Base-by-base conservation (phyloP, 345 rosid species). In the Mallotus nudiflorus region DNA sequence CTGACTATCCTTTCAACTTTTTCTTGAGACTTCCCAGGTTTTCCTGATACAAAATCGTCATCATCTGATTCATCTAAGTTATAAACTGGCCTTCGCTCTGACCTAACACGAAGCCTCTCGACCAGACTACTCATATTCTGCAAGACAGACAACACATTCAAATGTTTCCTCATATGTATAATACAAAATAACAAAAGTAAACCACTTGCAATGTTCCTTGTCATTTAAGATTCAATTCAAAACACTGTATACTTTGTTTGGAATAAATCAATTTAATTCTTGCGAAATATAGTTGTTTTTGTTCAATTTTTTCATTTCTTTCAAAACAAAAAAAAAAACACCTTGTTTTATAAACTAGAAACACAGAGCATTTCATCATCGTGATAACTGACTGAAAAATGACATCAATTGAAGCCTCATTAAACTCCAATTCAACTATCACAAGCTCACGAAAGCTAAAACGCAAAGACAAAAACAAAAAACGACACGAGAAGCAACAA, bases 91-190 rank as follows among this genome's bases (percentile, higher is more conserved):
- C 69, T 96, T 72, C 91, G 82, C 62, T 91, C 96, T 51, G 98
- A 85, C 79, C 99, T 75, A 53, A 81, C 85, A 20, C 99, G 94
- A 18, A 96, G 91, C 89, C 98, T 84, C 86, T 96, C 99, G 31
- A 86, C 97, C 79, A 96, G 84, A 84, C 99, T 96, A 83, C 96
- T 96, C 99, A 96, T 96, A 45, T 83, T 84, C 94, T 90, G 87
- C 83, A 80, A 76, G 20, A 48, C 42, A 64, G 65, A 61, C 13
- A 67, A 73, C 65, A 57, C 28, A 48, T 12, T 18, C 16, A 27
- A n/a, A 52, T 28, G 55, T 27, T 48, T 54, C 65, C 62, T 20
- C 16, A 74, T 3, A 33, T n/a, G n/a, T n/a, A n/a, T n/a, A n/a
- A n/a, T n/a, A n/a, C n/a, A n/a, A n/a, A n/a, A n/a, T n/a, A n/a